Evolutionary conservation across 2,329 filamentous ascomycete species (phyloP), one percentile per base, ranked within the genome.

Genomic region (Fusarium concolor): DNA sequence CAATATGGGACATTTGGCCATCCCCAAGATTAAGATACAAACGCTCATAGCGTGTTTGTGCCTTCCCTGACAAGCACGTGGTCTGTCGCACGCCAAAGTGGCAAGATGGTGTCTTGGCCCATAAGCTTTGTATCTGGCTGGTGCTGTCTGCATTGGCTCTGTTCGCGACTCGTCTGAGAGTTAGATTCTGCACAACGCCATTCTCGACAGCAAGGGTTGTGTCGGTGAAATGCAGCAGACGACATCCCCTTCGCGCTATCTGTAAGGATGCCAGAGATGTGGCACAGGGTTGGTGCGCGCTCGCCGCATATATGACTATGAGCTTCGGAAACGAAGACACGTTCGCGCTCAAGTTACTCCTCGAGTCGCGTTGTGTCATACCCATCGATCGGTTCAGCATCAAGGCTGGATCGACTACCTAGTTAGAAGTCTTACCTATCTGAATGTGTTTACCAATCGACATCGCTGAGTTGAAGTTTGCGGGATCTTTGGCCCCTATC

Each of bases 401-500:
- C 55, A 24, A 43, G 37, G 54, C 58, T 70, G 47, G 37, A 49
- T 65, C 41, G 28, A 33, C 57, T 61, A 24, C 22, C 22, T 24
- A 62, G 55, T 70, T 51, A 50, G 53, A 49, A 64, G 41, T 49
- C 62, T 70, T 64, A 67, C 62, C 62, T 39, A 26, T 59, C 22
- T 18, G 26, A n/a, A 31, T 38, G 44, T 57, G 24, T 57, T 74
- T 95, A 97, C 96, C 96, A 99, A 80, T 99, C 95, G 79, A 99
- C 93, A 80, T 99, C 96, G 80, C 93, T 97, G 62, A 98, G 87
- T 78, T 98, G 95, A 63, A 99, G 84, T 80, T 97, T 97, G 75
- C 96, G 89, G 60, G 92, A 90, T 68, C 94, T 91, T 78, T 97
- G 94, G 62, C 91, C 88, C 56, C 92, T 90, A 71, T 90, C 91